These are phyloP conservation scores for Petasospora rhodanensis DNA, from an alignment of 1,139 yeast species.

Conservation along the genomic window DNA sequence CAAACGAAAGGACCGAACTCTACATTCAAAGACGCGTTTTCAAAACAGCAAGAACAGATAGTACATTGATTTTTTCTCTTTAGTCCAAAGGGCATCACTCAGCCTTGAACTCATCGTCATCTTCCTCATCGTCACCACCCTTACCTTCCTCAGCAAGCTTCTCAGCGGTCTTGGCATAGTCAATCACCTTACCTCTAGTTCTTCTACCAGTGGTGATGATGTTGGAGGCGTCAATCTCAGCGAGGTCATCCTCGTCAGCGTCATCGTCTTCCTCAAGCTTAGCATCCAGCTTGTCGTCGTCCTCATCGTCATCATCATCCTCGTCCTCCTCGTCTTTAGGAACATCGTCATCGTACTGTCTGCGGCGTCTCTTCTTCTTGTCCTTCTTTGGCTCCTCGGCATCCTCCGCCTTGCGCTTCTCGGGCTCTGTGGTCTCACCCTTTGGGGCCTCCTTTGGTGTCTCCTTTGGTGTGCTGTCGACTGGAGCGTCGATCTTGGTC, in stretches of 20 bases:
- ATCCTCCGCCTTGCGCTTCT: conserved; percentile 1
- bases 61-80: no score
- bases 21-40: no score
- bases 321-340: conserved; percentile 46
- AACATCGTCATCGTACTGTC: conserved; percentile 39
- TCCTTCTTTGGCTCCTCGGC: conserved; percentile 36
- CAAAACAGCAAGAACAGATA: no score
- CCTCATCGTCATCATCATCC: conserved; percentile 51
- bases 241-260: conserved; percentile 72
- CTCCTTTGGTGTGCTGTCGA: not conserved
- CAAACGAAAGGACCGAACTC: no score
- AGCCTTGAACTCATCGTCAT: conserved; percentile 30
- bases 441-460: conserved; percentile 15
- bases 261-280: conserved; percentile 44
- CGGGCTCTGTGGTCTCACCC: conserved; percentile 26
- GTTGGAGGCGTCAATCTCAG: conserved; percentile 80
- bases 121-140: conserved; percentile 44
- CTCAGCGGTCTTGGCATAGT: conserved; percentile 80
- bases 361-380: conserved; percentile 37
- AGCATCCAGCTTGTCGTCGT: conserved; percentile 46
- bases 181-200: conserved; percentile 86
- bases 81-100: no score
- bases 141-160: conserved; percentile 51
- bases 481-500: no score
- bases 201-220: conserved; percentile 83